Base-by-base conservation (phyloP, 495 filamentous ascomycete genomes). In the Lineolata rhizophorae region DNA sequence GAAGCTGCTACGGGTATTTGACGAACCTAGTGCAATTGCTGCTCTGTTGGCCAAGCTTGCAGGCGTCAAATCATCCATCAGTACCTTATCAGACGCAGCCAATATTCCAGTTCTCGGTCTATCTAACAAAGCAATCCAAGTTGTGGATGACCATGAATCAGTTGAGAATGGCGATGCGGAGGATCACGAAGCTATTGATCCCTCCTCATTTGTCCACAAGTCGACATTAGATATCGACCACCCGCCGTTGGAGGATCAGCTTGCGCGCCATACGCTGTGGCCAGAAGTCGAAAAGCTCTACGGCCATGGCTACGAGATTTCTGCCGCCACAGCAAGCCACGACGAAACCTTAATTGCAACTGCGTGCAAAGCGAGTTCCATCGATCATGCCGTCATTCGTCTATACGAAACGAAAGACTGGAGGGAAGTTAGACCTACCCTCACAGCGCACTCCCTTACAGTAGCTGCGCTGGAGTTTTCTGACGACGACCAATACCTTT, bases 231-330 rank as follows among this genome's bases (percentile, higher is more conserved):
- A 56, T 22, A 56, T 70, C 32, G 50, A 62, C 24, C 64, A 76
- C 38, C 90, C 90, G 14, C 84, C 87, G 2, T 56, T 80, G 12
- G 87, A 99, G 49, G 85, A 95, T 42, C 71, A 77, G 35, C 66
- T 99, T 10, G 70, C 79, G 20, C 71, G 87, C 5, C 73, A 92
- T 44, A 91, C 84, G 2, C 64, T 99, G 17, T 99, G 82, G 82
- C 87, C 87, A 0, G 87, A 99, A 41, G 69, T 67, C 25, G 87
- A 95, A 48, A 99, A 99, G 52, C 67, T 99, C 3, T 99, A 99
- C 50, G 87, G 87, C 4, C 87, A 99, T 54, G 87, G 87, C n/a
- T 91, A 91, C 56, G 87, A 99, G 51, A 87, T 99, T 25, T 90
- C 83, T 14, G 72, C 79, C 6, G 67, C 93, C 15, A 77, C 84